Conservation (phyloP, 1,284 basidiomycete genomes). For the Moesziomyces parantarcticus region DNA sequence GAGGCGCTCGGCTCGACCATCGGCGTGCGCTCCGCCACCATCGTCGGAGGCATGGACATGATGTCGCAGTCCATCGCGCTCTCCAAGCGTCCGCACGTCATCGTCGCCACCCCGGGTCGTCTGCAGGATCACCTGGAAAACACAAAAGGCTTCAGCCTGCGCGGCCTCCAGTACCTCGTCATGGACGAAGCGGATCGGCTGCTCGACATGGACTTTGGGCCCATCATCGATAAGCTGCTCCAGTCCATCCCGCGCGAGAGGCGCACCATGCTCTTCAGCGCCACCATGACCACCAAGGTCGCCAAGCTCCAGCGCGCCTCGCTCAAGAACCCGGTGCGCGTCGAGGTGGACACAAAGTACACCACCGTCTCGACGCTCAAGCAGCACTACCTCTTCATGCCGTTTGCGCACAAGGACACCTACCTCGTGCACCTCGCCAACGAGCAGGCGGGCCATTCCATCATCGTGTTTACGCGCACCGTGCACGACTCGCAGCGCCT, state of each 20-base stretch:
- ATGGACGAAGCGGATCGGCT: slow-evolving; percentile 97
- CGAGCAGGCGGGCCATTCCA: slow-evolving; percentile 88
- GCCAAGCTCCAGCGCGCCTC: slow-evolving; percentile 97
- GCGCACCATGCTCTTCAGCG: slow-evolving; percentile 95
- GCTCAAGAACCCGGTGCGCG: slow-evolving; percentile 90
- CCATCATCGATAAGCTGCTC: slow-evolving; percentile 95
- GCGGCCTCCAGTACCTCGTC: slow-evolving; percentile 88
- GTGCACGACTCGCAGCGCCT: slow-evolving; percentile 92
- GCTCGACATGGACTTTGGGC: slow-evolving; percentile 96
- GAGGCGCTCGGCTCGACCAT: slow-evolving; percentile 82
- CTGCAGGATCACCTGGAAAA: slow-evolving; percentile 96
- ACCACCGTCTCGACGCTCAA: slow-evolving; percentile 94
- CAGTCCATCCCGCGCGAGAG: slow-evolving; percentile 94
- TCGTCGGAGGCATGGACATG: slow-evolving; percentile 96
- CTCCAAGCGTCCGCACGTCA: slow-evolving; percentile 82
- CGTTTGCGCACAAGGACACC: slow-evolving; percentile 90
- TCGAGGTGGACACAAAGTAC: slow-evolving; percentile 94
- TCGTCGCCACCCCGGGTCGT: slow-evolving; percentile 97
- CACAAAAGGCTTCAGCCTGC: slow-evolving; percentile 95
- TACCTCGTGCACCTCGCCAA: slow-evolving; percentile 91
- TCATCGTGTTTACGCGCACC: slow-evolving; percentile 95
- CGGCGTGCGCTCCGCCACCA: slow-evolving; percentile 84
- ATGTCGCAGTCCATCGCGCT: slow-evolving; percentile 92
- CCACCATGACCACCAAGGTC: slow-evolving; percentile 99
- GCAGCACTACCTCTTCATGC: slow-evolving; percentile 96